Conservation (phyloP, 2,329 filamentous ascomycete genomes). For the Sphaceloma murrayae region DNA sequence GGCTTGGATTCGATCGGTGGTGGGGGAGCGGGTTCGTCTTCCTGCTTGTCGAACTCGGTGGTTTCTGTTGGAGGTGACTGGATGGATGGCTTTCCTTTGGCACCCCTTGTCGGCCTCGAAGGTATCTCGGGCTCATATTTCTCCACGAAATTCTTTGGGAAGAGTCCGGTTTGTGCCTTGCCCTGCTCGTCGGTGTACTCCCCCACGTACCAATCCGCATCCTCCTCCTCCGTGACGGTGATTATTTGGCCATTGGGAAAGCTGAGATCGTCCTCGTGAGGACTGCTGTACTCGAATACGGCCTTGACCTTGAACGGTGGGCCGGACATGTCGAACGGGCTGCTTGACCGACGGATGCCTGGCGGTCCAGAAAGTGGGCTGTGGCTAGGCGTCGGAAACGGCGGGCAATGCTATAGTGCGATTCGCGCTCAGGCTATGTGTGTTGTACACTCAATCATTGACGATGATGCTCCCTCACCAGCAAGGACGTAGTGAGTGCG, state of each 20-base stretch:
- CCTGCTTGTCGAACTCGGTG: constrained; percentile 17
- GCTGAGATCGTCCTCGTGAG: constrained; percentile 88
- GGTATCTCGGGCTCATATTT: constrained; percentile 87
- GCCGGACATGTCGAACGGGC: constrained; percentile 47
- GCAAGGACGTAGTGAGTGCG: neutral
- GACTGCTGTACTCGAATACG: constrained; percentile 85
- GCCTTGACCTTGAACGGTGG: constrained; percentile 88
- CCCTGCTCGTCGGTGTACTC: constrained; percentile 74
- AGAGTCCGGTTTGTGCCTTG: constrained; percentile 70
- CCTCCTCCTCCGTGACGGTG: constrained; percentile 84
- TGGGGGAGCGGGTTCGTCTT: constrained; percentile 29
- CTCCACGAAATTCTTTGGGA: constrained; percentile 95
- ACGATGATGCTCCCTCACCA: constrained; percentile 1
- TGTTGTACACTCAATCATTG: neutral
- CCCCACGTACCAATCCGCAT: constrained; percentile 86
- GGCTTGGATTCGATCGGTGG: constrained; percentile 24
- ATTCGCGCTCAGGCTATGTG: neutral
- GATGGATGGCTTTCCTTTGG: constrained; percentile 57
- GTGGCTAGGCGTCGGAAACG: constrained; percentile 5
- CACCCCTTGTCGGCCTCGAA: constrained; percentile 68
- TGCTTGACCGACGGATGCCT: constrained; percentile 3
- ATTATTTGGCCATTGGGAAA: constrained; percentile 83
- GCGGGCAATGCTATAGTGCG: neutral
- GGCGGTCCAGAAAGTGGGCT: neutral
- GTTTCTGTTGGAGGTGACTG: constrained; percentile 23